These are phyloP conservation scores for Metschnikowia anglica DNA, from an alignment of 805 yeast species.

Conservation along the genomic window DNA sequence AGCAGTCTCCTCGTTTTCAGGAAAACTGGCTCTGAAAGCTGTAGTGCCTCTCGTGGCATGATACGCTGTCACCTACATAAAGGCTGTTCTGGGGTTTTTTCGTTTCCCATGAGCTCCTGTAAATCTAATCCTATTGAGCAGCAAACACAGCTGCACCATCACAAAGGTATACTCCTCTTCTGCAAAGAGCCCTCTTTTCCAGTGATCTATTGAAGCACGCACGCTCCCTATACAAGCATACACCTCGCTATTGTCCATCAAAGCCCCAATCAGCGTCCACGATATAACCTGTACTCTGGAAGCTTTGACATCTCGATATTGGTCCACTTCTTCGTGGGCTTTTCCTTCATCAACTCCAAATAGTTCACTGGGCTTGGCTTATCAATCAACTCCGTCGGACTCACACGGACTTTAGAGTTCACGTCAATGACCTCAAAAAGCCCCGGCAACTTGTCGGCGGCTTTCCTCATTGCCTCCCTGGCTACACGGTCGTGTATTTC, in stretches of 20 bases:
- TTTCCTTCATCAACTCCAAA: constrained; percentile 50
- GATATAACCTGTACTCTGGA: constrained; percentile 55
- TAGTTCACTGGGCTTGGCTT: constrained; percentile 51
- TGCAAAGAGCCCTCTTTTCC: too few relatives aligned
- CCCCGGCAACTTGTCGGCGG: constrained; percentile 91
- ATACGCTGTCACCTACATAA: too few relatives aligned
- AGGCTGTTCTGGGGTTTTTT: too few relatives aligned
- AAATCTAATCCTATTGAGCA: too few relatives aligned
- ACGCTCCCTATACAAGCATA: constrained; percentile 13
- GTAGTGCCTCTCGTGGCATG: too few relatives aligned
- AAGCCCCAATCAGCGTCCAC: constrained; percentile 50
- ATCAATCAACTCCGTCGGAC: constrained; percentile 56
- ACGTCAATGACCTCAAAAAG: constrained; percentile 77
- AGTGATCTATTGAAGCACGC: constrained; percentile 7
- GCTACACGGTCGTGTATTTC: constrained; percentile 86
- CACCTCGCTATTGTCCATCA: background rate
- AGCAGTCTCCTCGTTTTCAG: too few relatives aligned
- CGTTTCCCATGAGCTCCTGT: too few relatives aligned
- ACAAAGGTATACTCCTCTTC: too few relatives aligned
- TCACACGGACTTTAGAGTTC: constrained; percentile 66
- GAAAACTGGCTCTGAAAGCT: too few relatives aligned
- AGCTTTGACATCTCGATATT: constrained; percentile 52
- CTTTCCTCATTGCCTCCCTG: constrained; percentile 84
- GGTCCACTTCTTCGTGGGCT: constrained; percentile 65
- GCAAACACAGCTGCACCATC: too few relatives aligned